These are phyloP conservation scores for Xylaria sp. DNA, from an alignment of 2,329 filamentous ascomycete genomes.

Conservation along the genomic window DNA sequence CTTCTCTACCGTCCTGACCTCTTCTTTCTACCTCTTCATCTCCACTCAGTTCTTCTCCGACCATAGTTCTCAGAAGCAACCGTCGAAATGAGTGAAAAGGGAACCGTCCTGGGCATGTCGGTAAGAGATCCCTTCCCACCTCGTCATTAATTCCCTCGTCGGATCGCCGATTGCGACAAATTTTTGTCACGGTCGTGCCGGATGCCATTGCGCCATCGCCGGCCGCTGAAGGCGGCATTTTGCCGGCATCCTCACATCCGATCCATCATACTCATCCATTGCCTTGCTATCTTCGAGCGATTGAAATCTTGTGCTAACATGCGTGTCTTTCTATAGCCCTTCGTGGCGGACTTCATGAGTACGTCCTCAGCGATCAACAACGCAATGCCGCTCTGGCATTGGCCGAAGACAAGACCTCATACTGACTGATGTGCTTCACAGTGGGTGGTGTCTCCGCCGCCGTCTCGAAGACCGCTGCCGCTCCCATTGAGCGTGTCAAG, in stretches of 20 bases:
- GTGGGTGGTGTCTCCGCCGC: slow-evolving; percentile 99
- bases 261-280: background rate
- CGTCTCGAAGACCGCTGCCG: slow-evolving; percentile 99
- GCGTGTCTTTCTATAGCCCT: slow-evolving; percentile 56
- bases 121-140: slow-evolving; percentile 35
- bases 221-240: background rate
- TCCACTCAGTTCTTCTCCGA: slow-evolving; percentile 52
- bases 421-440: slow-evolving; percentile 38
- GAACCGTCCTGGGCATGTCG: slow-evolving; percentile 62
- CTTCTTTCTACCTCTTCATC: slow-evolving; percentile 37
- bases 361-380: slow-evolving; percentile 46
- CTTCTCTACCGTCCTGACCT: slow-evolving; percentile 33
- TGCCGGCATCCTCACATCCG: background rate
- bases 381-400: background rate
- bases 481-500: slow-evolving; percentile 99
- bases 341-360: slow-evolving; percentile 98
- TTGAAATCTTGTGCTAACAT: slow-evolving; percentile 32
- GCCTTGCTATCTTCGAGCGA: slow-evolving; percentile 4
- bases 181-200: slow-evolving; percentile 20
- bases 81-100: slow-evolving; percentile 50
- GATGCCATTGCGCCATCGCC: slow-evolving; percentile 15
- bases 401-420: background rate
- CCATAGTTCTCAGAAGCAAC: slow-evolving; percentile 36
- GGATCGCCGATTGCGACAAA: slow-evolving; percentile 6
- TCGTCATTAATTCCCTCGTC: slow-evolving; percentile 21